phyloP scores from a whole-genome alignment of 805 yeast species.

The Saturnispora ahearnii region DNA sequence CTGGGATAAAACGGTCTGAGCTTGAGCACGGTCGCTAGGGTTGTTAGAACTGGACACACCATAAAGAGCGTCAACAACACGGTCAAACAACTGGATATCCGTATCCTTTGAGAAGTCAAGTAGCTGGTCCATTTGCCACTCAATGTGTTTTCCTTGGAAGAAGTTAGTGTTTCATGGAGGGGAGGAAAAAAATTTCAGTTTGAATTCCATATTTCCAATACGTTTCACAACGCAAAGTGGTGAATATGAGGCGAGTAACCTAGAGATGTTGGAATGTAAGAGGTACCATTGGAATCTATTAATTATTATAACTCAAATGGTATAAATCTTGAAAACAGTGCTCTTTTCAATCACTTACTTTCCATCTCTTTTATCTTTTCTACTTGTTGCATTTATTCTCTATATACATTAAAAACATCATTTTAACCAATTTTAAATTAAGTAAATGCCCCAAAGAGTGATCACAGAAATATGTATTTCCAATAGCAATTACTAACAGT shows the following conservation, averaged over 20 bases:
- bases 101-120: conserved; percentile 80
- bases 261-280: too few species aligned
- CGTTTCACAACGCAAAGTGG: too few species aligned
- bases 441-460: too few species aligned
- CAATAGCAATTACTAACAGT: too few species aligned
- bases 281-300: too few species aligned
- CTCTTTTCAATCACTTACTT: too few species aligned
- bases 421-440: background rate
- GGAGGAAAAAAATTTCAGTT: background rate
- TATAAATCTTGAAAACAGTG: too few species aligned
- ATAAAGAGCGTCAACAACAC: conserved; percentile 77
- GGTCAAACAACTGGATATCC: conserved; percentile 72
- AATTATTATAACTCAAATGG: too few species aligned
- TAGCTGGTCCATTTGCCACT: conserved; percentile 62
- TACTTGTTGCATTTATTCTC: background rate
- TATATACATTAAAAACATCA: background rate
- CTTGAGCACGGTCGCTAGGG: conserved; percentile 46
- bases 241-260: too few species aligned
- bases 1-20: conserved; percentile 62
- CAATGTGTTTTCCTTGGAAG: background rate
- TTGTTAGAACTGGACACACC: conserved; percentile 49
- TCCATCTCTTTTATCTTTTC: too few species aligned
- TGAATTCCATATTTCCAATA: too few species aligned
- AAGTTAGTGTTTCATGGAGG: background rate
- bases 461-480: too few species aligned